These are phyloP conservation scores for Cyclaneusma minus DNA, from an alignment of 2,329 filamentous ascomycete species.

Conservation along the genomic window DNA sequence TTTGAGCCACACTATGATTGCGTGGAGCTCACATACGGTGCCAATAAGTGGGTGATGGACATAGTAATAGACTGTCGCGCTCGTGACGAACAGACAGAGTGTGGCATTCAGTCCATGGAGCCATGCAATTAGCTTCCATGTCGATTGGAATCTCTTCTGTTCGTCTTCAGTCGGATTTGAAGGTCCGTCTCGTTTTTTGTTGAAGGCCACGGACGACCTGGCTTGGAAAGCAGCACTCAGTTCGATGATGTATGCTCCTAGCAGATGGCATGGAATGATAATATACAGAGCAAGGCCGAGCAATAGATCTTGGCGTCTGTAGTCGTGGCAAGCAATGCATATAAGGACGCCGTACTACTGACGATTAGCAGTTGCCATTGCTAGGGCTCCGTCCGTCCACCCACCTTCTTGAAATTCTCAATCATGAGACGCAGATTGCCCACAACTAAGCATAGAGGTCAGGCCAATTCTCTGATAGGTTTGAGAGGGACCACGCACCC, in stretches of 20 bases:
- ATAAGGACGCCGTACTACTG: conserved; percentile 77
- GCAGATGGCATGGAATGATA: conserved; percentile 77
- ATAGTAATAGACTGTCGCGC: conserved; percentile 74
- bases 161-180: conserved; percentile 38
- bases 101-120: conserved; percentile 75
- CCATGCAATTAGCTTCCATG: conserved; percentile 69
- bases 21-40: conserved; percentile 78
- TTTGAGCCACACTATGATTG: conserved; percentile 92
- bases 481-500: conserved; percentile 32
- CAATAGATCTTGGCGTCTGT: conserved; percentile 60
- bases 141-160: conserved; percentile 50
- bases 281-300: conserved; percentile 69
- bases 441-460: conserved; percentile 43
- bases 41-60: conserved; percentile 91
- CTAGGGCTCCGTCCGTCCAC: conserved; percentile 2
- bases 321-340: conserved; percentile 80
- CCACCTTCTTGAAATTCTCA: conserved; percentile 88
- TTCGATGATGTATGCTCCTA: conserved; percentile 84
- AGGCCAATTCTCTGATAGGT: conserved; percentile 2
- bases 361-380: conserved; percentile 4
- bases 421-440: conserved; percentile 90
- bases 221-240: conserved; percentile 68
- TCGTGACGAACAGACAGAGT: conserved; percentile 65
- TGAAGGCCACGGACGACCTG: conserved; percentile 39
- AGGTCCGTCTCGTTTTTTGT: conserved; percentile 32